Percentiles rank a stretch among this genome's conserved stretches.
Conservation (phyloP, 768 basidiomycete genomes). For the Vararia minispora region DNA sequence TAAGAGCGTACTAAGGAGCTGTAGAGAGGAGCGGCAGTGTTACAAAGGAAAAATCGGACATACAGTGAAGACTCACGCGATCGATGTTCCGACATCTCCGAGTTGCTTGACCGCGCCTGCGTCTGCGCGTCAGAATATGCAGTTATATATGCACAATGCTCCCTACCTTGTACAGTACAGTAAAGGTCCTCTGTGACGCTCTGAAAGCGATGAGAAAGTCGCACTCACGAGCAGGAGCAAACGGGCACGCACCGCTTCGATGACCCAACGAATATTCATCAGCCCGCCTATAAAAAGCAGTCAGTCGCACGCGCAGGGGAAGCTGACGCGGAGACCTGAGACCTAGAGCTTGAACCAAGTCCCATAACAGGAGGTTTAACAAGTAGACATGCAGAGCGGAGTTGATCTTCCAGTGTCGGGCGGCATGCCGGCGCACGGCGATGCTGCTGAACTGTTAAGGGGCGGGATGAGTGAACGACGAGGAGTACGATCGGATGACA, state of each 20-base stretch:
- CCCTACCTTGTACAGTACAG: conserved; percentile 11
- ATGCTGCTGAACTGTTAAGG: conserved; percentile 13
- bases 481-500: neutral
- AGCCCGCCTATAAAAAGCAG: conserved; percentile 24
- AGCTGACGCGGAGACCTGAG: neutral
- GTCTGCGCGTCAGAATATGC: neutral
- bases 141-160: neutral
- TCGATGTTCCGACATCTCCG: conserved; percentile 11
- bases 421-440: conserved; percentile 10
- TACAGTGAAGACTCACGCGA: conserved; percentile 8
- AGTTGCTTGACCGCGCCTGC: conserved; percentile 11
- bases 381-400: conserved; percentile 21
- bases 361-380: conserved; percentile 18
- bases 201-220: neutral
- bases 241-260: conserved; percentile 20
- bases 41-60: neutral
- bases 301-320: too few species aligned
- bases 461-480: neutral
- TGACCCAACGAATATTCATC: conserved; percentile 26
- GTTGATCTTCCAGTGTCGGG: conserved; percentile 11
- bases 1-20: too few species aligned
- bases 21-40: too few species aligned
- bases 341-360: conserved; percentile 20
- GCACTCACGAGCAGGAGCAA: neutral
- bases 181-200: conserved; percentile 1